Percentiles rank a stretch among this genome's conserved stretches.
Conservation (phyloP, 2,329 filamentous ascomycete genomes). For the Alternaria sp. region DNA sequence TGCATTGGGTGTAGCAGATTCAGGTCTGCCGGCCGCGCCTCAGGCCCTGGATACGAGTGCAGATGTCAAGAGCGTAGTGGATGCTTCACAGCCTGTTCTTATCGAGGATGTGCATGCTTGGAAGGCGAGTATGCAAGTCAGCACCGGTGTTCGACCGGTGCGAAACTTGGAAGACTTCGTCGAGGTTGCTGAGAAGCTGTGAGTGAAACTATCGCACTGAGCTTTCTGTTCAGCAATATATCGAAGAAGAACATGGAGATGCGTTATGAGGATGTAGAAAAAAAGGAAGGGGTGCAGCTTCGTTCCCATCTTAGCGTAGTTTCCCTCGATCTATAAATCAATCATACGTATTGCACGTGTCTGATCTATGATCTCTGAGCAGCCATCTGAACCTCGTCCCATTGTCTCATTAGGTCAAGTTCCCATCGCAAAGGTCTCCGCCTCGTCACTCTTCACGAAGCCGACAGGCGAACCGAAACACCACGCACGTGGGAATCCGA, state of each 20-base stretch:
- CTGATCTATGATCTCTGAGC: neutral
- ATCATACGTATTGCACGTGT: neutral
- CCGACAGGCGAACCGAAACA: conserved; percentile 29
- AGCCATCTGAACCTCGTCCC: neutral
- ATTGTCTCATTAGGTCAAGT: neutral
- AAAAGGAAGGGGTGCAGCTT: neutral
- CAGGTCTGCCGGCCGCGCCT: conserved; percentile 49
- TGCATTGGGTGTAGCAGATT: conserved; percentile 51
- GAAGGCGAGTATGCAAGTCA: conserved; percentile 77
- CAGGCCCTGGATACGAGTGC: conserved; percentile 41
- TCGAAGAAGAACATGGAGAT: neutral
- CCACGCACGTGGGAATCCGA: conserved; percentile 35
- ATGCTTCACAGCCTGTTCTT: conserved; percentile 56
- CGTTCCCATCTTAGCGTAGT: neutral
- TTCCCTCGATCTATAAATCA: neutral
- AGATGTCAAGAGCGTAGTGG: conserved; percentile 30
- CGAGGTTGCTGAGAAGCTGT: conserved; percentile 58
- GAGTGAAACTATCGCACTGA: neutral
- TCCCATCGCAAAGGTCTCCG: neutral
- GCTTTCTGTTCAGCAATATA: neutral
- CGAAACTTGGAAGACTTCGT: conserved; percentile 84
- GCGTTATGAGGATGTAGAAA: neutral
- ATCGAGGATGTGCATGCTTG: conserved; percentile 82
- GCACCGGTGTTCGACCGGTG: conserved; percentile 73
- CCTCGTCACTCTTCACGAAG: conserved; percentile 15